Evolutionary conservation across 2,329 filamentous ascomycete genomes (phyloP).

Genomic region (Knufia petricola): DNA sequence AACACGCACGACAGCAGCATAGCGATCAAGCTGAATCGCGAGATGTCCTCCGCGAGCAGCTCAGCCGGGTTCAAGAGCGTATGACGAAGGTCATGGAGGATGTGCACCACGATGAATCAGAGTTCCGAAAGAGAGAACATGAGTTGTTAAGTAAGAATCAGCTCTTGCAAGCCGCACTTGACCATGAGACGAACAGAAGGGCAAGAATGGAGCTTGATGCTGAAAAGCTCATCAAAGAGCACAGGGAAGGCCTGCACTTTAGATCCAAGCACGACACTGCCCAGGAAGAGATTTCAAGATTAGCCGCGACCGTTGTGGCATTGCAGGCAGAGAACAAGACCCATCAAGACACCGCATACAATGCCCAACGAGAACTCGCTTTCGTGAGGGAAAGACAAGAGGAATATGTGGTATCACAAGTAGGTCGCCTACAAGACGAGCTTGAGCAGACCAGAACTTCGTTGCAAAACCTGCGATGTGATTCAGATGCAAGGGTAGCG

Average conservation of each 20-base stretch:
- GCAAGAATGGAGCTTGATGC: slow-evolving; percentile 53
- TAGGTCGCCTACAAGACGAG: slow-evolving; percentile 68
- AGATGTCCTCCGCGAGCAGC: slow-evolving; percentile 73
- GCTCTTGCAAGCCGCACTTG: slow-evolving; percentile 46
- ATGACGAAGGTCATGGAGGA: slow-evolving; percentile 71
- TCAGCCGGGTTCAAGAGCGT: slow-evolving; percentile 76
- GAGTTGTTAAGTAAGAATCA: slow-evolving; percentile 47
- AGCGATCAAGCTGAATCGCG: slow-evolving; percentile 78
- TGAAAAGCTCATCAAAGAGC: slow-evolving; percentile 54
- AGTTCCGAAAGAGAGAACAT: slow-evolving; percentile 60
- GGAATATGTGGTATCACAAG: slow-evolving; percentile 70
- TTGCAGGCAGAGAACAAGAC: slow-evolving; percentile 52
- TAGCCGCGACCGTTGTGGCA: slow-evolving; percentile 47
- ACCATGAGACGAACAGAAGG: slow-evolving; percentile 58
- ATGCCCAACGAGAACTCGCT: slow-evolving; percentile 71
- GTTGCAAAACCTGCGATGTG: slow-evolving; percentile 64
- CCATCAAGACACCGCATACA: slow-evolving; percentile 58
- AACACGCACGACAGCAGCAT: slow-evolving; percentile 58
- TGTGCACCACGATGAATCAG: slow-evolving; percentile 71
- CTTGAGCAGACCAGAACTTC: slow-evolving; percentile 76
- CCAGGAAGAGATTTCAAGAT: slow-evolving; percentile 51
- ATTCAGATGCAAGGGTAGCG: slow-evolving; percentile 64
- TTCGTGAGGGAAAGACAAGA: slow-evolving; percentile 72
- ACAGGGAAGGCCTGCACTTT: slow-evolving; percentile 67
- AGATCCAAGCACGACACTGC: slow-evolving; percentile 66